Evolutionary conservation across 192 early-diverging fungal species (phyloP), one percentile per base, ranked within the genome.

Genomic region (Kickxella alabastrina): DNA sequence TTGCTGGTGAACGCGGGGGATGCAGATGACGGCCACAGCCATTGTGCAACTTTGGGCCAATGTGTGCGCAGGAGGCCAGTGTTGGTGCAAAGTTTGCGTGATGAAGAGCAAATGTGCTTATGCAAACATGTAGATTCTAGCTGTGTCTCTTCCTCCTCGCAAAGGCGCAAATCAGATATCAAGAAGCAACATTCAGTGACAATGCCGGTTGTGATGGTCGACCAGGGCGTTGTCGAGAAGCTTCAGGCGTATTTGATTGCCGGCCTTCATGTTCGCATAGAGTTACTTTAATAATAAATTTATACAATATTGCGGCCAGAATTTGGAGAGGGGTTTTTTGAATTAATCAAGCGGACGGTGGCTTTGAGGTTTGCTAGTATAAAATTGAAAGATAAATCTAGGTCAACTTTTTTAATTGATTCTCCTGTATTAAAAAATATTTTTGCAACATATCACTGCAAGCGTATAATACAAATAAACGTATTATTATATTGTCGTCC

Each of bases 201-300:
- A 17, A 66, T 74, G 59, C 70, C 70, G 4, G 70, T 74, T 3
- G 63, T 74, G 10, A 45, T 62, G 42, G 63, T 74, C 19, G 54
- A 46, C 52, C 46, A 37, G 19, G 29, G 22, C 10, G 59, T 57
- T 13, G 47, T 74, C 43, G 47, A 42, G 17, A 63, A 66, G 56
- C 45, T 74, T 27, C 63, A 74, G 43, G 37, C 43, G n/a, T 60
- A 66, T 49, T 44, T 74, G 37, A 44, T 28, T 5, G 52, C 55
- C 10, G 70, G 70, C 14, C 46, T 52, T 3, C 45, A 39, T 45
- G 59, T 74, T 42, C 45, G 51, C 2, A 47, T 66, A 17, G 59
- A 66, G 41, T 54, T 74, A 43, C 46, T 65, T 21, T 59, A 51
- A 32, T 8, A 32, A 12, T 32, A 32, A n/a, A n/a, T n/a, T n/a